Base-by-base conservation (phyloP, 176 grass and related monocot genomes). In the Oryza meyeriana region DNA sequence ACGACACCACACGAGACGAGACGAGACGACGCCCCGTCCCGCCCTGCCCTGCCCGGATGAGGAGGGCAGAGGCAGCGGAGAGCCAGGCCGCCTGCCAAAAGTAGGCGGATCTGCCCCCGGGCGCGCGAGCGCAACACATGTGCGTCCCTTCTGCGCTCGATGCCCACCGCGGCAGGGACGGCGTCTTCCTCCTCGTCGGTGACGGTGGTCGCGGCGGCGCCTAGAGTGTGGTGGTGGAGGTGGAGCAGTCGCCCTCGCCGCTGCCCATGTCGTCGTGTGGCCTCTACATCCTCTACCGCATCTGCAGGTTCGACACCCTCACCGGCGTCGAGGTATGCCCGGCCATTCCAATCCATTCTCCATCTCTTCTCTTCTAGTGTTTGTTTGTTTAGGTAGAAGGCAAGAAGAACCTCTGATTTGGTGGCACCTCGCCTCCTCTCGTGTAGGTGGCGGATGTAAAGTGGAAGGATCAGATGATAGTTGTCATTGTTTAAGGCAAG, bases 261-360 rank as follows among this genome's bases (percentile, higher is more conserved):
- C 85, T 77, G 55, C 84, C 81, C 57, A 70, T 77, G 50, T 93
- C 87, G 0, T 90, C 84, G 12, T 93, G 83, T 81, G 88, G 88
- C 0, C 72, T 83, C 0, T 90, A 83, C 89, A 77, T 91, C 64
- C 87, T 85, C 12, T 91, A 97, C 83, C 83, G 89, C 22, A 89
- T 94, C 55, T 91, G 87, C 66, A 78, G 83, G 75, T 89, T 97
- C 84, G 94, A 97, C 83, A 97, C 94, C 0, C 91, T 97, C 45
- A 91, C 91, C 81, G 94, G 94, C 74, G 79, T 97, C 12, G 91
- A 97, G 94, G 94, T 97, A 85, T 0, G 68, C 30, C 18, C 24
- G 1, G 13, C 8, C 26, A 4, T 8, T 28, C 8, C 3, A 1
- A 1, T 22, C 22, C 35, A n/a, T 2, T 24, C 3, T 45, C 4